Percentiles rank a stretch among this genome's conserved stretches.
These are phyloP conservation scores for Conticribra weissflogii DNA, from an alignment of 108 stramenopile genomes.

Conservation along the genomic window DNA sequence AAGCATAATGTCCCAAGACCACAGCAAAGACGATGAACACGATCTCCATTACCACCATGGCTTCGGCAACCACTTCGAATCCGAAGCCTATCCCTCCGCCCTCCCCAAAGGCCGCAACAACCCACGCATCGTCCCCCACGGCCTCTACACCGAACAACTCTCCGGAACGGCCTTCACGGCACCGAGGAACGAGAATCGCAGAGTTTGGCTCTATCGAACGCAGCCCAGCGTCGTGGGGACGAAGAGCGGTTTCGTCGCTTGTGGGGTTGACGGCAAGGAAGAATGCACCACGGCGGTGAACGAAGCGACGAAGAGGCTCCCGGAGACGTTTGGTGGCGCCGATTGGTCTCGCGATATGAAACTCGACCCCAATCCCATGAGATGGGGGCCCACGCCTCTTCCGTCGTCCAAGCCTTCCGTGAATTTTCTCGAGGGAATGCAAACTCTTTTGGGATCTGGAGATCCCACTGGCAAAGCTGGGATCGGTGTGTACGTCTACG, in stretches of 20 bases:
- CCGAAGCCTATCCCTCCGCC: conserved; percentile 73
- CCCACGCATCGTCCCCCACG: conserved; percentile 80
- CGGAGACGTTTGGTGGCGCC: conserved; percentile 45
- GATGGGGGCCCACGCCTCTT: conserved; percentile 81
- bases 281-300: not conserved
- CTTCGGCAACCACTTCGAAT: conserved; percentile 85
- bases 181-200: conserved; percentile 76
- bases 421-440: conserved; percentile 73
- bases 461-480: conserved; percentile 74
- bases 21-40: not conserved
- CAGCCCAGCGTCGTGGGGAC: conserved; percentile 72
- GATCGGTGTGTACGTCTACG: conserved; percentile 82
- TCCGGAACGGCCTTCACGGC: conserved; percentile 93
- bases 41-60: conserved; percentile 51
- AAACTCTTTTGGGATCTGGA: conserved; percentile 64
- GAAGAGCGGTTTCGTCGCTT: conserved; percentile 20
- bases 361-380: conserved; percentile 78
- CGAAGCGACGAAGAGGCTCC: not conserved
- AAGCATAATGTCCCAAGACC: not conserved
- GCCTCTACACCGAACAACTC: conserved; percentile 91
- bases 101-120: conserved; percentile 90
- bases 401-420: not conserved
- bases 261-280: conserved; percentile 4
- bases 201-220: conserved; percentile 85
- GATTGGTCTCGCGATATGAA: conserved; percentile 51